Evolutionary conservation across 768 basidiomycete species (phyloP).

Genomic region (Tylopilus balloui): DNA sequence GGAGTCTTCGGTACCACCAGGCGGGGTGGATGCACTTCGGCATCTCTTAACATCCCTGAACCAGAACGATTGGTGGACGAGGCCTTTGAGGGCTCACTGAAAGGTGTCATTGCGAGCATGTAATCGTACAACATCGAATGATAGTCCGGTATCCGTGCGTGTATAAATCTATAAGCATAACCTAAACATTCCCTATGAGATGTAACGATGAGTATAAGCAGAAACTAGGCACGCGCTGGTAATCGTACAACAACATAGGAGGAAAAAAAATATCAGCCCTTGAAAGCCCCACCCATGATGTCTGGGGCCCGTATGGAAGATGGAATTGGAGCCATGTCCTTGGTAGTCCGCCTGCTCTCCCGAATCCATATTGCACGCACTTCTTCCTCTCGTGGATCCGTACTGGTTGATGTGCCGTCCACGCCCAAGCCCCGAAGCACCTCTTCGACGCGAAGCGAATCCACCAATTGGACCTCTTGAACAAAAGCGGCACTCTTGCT

Average conservation of each 20-base stretch:
- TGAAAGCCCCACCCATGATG: slow-evolving; percentile 33
- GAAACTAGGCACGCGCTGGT: slow-evolving; percentile 3
- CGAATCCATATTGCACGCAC: slow-evolving; percentile 39
- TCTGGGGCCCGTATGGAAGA: slow-evolving; percentile 4
- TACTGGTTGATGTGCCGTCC: slow-evolving; percentile 13
- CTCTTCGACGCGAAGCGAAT: slow-evolving; percentile 65
- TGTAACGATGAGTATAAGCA: slow-evolving; percentile 7
- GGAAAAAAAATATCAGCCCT: slow-evolving; percentile 28
- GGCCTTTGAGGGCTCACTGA: background rate
- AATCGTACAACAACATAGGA: slow-evolving; percentile 3
- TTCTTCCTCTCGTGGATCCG: slow-evolving; percentile 42
- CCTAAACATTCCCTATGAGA: slow-evolving; percentile 9
- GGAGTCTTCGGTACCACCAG: slow-evolving; percentile 37
- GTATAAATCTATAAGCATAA: slow-evolving; percentile 27
- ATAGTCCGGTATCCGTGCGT: slow-evolving; percentile 1
- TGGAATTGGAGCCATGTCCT: slow-evolving; percentile 30
- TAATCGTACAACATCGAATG: slow-evolving; percentile 10
- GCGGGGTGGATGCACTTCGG: slow-evolving; percentile 51
- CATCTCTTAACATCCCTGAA: slow-evolving; percentile 53
- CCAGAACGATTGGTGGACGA: slow-evolving; percentile 57
- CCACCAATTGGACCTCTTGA: slow-evolving; percentile 50
- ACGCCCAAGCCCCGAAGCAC: slow-evolving; percentile 63
- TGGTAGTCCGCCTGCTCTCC: slow-evolving; percentile 36
- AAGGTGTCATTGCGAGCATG: slow-evolving; percentile 5
- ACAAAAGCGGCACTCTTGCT: slow-evolving; percentile 25